phyloP scores from a whole-genome alignment of 169 alveolate genomes.

The Cryptosporidium sp. region DNA sequence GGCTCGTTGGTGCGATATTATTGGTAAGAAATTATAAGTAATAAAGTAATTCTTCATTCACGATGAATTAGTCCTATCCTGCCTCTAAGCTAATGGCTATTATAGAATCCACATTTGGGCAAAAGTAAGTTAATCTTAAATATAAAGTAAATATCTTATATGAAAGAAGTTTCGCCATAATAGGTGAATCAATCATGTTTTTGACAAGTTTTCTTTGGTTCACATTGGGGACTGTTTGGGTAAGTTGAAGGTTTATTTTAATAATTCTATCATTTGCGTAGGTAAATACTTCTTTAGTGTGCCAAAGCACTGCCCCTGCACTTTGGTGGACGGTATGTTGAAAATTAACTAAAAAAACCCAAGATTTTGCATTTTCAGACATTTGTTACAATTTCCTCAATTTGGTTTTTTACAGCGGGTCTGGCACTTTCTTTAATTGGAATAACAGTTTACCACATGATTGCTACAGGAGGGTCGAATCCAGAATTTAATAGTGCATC shows the following conservation, averaged over 20 bases:
- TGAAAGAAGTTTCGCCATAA: slow-evolving; percentile 35
- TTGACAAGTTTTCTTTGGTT: slow-evolving; percentile 69
- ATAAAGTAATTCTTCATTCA: neutral
- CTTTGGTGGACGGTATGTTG: slow-evolving; percentile 76
- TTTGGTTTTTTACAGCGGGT: slow-evolving; percentile 73
- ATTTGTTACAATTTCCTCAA: slow-evolving; percentile 62
- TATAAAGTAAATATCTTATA: neutral
- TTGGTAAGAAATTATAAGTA: slow-evolving; percentile 32
- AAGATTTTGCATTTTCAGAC: slow-evolving; percentile 7
- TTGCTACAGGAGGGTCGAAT: slow-evolving; percentile 64
- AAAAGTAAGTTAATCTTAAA: slow-evolving; percentile 27
- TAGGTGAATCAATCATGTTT: slow-evolving; percentile 37
- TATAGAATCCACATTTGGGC: slow-evolving; percentile 45
- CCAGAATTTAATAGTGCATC: slow-evolving; percentile 68
- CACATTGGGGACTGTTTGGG: slow-evolving; percentile 75
- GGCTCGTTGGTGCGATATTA: slow-evolving; percentile 65
- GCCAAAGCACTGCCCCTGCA: slow-evolving; percentile 72
- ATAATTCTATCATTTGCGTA: neutral
- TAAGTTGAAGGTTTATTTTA: slow-evolving; percentile 18
- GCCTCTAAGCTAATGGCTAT: slow-evolving; percentile 42
- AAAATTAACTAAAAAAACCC: neutral
- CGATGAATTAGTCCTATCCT: slow-evolving; percentile 38
- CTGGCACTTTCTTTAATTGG: slow-evolving; percentile 67
- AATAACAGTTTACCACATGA: slow-evolving; percentile 72
- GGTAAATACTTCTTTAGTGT: slow-evolving; percentile 68